These are phyloP conservation scores for Castanospermum australe DNA, from an alignment of 306 rosid species.

Conservation along the genomic window DNA sequence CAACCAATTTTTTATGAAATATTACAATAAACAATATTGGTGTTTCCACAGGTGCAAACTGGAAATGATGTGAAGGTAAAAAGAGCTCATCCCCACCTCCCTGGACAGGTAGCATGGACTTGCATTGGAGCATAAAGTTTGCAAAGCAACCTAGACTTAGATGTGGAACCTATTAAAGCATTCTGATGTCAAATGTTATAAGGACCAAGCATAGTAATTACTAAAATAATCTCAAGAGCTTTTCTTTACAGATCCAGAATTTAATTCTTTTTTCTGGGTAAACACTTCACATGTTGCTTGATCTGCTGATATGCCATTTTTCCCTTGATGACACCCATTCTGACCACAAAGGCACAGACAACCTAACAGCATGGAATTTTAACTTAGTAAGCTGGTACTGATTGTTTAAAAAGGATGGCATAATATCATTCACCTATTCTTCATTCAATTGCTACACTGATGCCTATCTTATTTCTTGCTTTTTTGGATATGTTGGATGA, in stretches of 20 bases:
- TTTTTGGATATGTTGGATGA: not conserved
- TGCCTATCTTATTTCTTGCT: not conserved
- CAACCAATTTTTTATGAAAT: not conserved
- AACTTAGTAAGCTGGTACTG: not conserved
- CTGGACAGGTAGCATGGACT: not conserved
- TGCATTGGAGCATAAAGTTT: not conserved
- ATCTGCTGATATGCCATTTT: not conserved
- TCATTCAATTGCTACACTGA: not conserved
- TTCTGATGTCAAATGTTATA: not conserved
- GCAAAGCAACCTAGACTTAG: not conserved
- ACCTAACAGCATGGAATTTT: not conserved
- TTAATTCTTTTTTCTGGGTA: not conserved
- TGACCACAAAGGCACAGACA: not conserved
- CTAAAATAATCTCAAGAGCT: conserved; percentile 1
- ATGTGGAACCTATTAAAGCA: not conserved
- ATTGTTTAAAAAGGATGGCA: not conserved
- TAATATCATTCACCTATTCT: not conserved
- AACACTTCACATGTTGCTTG: not conserved
- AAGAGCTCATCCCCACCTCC: not conserved
- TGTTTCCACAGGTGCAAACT: not conserved
- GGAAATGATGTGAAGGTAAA: not conserved
- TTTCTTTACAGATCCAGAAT: conserved; percentile 4
- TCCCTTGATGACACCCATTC: not conserved
- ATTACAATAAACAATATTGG: not conserved
- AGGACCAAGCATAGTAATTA: not conserved